Evolutionary conservation across 139 green algal genomes (phyloP).

Genomic region (Desmodesmus armatus): DNA sequence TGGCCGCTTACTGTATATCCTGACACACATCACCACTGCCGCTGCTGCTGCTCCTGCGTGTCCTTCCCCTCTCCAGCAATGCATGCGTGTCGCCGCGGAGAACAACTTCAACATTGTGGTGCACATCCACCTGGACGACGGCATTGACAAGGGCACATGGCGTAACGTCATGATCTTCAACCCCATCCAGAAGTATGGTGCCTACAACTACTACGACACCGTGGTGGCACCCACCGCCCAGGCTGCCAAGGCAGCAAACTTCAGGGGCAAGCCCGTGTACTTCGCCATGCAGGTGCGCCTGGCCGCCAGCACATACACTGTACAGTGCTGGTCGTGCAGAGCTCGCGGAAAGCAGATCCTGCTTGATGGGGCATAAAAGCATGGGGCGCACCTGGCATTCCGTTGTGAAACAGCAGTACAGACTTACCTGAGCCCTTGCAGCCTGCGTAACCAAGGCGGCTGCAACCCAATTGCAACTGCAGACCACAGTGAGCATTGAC

Average conservation of each 20-base stretch:
- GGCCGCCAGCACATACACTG: too few relatives aligned
- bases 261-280: neutral
- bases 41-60: neutral
- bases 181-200: slow-evolving; percentile 41
- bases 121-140: slow-evolving; percentile 51
- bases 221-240: slow-evolving; percentile 20
- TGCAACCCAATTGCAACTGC: too few relatives aligned
- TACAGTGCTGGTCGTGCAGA: neutral
- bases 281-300: slow-evolving; percentile 43
- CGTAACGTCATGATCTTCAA: slow-evolving; percentile 39
- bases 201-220: slow-evolving; percentile 30
- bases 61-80: slow-evolving; percentile 3
- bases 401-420: too few relatives aligned
- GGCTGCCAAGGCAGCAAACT: slow-evolving; percentile 41
- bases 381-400: too few relatives aligned
- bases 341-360: neutral
- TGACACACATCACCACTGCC: neutral
- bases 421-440: too few relatives aligned
- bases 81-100: slow-evolving; percentile 28
- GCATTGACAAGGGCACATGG: slow-evolving; percentile 39
- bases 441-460: too few relatives aligned
- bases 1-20: neutral
- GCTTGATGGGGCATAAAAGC: too few relatives aligned
- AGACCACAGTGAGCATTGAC: too few relatives aligned
- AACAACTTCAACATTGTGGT: slow-evolving; percentile 34